These are phyloP conservation scores for Butyriboletus appendiculatus DNA, from an alignment of 1,284 basidiomycete species.

Conservation along the genomic window DNA sequence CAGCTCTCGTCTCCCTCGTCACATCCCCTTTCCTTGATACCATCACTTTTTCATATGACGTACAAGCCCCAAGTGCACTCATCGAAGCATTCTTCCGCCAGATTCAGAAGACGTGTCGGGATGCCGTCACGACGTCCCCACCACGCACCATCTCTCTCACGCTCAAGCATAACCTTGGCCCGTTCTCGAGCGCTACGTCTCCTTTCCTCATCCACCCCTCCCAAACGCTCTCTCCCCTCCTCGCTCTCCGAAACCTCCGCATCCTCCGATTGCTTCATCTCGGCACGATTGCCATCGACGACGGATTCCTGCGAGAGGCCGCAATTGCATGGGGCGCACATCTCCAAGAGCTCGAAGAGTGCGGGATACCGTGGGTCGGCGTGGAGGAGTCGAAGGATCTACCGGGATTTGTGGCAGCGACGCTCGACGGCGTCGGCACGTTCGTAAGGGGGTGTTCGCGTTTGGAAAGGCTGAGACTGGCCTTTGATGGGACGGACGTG, in stretches of 20 bases:
- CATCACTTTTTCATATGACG: conserved; percentile 31
- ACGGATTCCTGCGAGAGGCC: conserved; percentile 27
- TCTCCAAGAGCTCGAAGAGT: conserved; percentile 29
- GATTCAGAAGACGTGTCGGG: conserved; percentile 17
- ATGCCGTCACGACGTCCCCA: background rate
- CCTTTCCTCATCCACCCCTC: conserved; percentile 29
- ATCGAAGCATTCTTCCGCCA: conserved; percentile 30
- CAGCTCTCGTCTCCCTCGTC: conserved; percentile 26
- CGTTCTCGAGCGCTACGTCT: conserved; percentile 12
- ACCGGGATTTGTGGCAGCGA: conserved; percentile 16
- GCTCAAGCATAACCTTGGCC: conserved; percentile 30
- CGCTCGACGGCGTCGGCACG: conserved; percentile 25
- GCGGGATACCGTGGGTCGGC: conserved; percentile 30
- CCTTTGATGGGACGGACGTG: conserved; percentile 26
- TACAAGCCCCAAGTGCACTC: conserved; percentile 23
- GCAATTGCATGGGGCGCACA: conserved; percentile 28
- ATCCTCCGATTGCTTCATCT: conserved; percentile 28
- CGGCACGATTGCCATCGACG: conserved; percentile 30
- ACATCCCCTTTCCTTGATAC: conserved; percentile 22
- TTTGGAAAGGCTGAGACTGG: conserved; percentile 20
- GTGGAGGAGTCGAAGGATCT: conserved; percentile 19
- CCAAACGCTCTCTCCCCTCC: conserved; percentile 23
- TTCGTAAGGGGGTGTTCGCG: conserved; percentile 22
- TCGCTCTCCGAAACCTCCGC: conserved; percentile 21
- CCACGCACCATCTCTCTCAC: conserved; percentile 20